Evolutionary conservation across 106 monocot genomes (phyloP).

Genomic region (Acanthochlamys bracteata): DNA sequence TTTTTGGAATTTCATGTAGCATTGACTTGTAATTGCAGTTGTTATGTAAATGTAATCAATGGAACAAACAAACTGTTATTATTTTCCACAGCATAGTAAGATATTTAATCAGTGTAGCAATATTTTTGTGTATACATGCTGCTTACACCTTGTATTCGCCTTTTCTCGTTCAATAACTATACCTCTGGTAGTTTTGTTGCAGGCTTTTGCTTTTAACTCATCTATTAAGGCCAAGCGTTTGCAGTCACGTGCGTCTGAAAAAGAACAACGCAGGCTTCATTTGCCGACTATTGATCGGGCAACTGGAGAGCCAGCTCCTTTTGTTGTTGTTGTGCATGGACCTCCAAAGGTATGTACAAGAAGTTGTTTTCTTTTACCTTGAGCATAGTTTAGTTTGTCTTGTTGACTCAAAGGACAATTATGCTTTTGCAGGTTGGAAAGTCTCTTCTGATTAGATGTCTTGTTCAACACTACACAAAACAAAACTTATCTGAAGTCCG

Average conservation of each 20-base stretch:
- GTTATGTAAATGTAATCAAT: too few relatives aligned
- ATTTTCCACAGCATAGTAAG: too few relatives aligned
- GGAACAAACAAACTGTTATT: too few relatives aligned
- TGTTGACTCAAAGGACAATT: too few relatives aligned
- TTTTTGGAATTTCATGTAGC: too few relatives aligned
- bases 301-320: conserved; percentile 79
- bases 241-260: conserved; percentile 70
- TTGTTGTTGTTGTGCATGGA: conserved; percentile 87
- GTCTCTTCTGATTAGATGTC: conserved; percentile 84
- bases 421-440: conserved; percentile 68
- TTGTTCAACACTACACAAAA: conserved; percentile 88
- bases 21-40: too few relatives aligned
- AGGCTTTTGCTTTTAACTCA: conserved; percentile 95
- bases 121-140: too few relatives aligned
- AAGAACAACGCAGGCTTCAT: conserved; percentile 83
- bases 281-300: conserved; percentile 75
- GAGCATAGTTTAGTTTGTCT: too few relatives aligned
- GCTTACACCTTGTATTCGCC: too few relatives aligned
- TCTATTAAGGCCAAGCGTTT: conserved; percentile 70
- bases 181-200: conserved; percentile 10
- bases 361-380: too few relatives aligned
- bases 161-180: too few relatives aligned
- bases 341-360: conserved; percentile 56
- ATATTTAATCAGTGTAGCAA: too few relatives aligned
- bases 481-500: conserved; percentile 90